These are phyloP conservation scores for Epichloe glyceriae DNA, from an alignment of 2,329 filamentous ascomycete genomes.

Conservation along the genomic window DNA sequence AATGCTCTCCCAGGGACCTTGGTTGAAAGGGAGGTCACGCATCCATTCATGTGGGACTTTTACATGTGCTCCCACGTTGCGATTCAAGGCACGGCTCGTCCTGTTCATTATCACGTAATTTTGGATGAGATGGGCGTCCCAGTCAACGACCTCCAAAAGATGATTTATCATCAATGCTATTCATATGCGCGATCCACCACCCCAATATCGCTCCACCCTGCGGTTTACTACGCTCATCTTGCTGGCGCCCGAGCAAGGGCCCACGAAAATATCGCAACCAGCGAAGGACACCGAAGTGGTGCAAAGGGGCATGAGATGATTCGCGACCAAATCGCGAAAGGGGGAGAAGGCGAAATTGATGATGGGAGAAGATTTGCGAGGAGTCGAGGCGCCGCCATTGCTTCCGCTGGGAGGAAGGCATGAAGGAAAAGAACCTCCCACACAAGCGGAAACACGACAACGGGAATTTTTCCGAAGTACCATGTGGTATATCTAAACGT, in stretches of 20 bases:
- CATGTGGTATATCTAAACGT: constrained; percentile 30
- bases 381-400: constrained; percentile 17
- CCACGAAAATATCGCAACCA: constrained; percentile 47
- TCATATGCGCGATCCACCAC: constrained; percentile 88
- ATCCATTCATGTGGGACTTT: constrained; percentile 84
- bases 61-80: constrained; percentile 53
- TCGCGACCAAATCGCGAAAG: constrained; percentile 27
- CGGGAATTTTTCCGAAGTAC: constrained; percentile 24
- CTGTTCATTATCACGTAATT: constrained; percentile 85
- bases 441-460: constrained; percentile 19
- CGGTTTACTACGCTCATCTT: constrained; percentile 92
- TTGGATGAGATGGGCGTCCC: constrained; percentile 62
- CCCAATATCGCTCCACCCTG: constrained; percentile 76
- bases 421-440: constrained; percentile 10
- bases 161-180: constrained; percentile 93
- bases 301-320: constrained; percentile 30
- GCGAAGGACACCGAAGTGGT: constrained; percentile 29
- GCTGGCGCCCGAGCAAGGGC: constrained; percentile 67
- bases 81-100: constrained; percentile 87
- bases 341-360: constrained; percentile 9
- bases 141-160: constrained; percentile 61
- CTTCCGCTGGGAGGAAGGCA: constrained; percentile 18
- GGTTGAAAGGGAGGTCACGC: constrained; percentile 80
- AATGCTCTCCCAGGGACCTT: constrained; percentile 81
- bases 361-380: constrained; percentile 10